These are phyloP conservation scores for Rhizopogon vesiculosus DNA, from an alignment of 768 basidiomycete genomes.

Conservation along the genomic window DNA sequence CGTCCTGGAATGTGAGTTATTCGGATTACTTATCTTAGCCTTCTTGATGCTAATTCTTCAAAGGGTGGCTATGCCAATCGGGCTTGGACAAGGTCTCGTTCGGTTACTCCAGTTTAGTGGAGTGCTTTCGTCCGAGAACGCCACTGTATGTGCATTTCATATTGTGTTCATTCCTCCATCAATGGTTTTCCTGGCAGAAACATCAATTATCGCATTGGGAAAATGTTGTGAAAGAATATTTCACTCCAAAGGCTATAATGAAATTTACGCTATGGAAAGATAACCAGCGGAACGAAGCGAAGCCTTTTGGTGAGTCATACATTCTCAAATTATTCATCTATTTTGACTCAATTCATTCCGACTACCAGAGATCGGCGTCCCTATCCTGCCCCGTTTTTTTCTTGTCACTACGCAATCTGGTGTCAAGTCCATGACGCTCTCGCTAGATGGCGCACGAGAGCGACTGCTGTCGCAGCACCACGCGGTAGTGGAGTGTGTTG, in stretches of 20 bases:
- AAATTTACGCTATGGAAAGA: conserved; percentile 88
- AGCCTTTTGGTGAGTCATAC: conserved; percentile 61
- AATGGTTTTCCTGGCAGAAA: conserved; percentile 37
- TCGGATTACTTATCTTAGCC: not conserved
- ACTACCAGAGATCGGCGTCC: conserved; percentile 67
- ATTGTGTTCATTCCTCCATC: conserved; percentile 5
- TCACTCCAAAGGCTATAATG: conserved; percentile 66
- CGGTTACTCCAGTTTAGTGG: conserved; percentile 71
- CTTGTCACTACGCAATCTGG: conserved; percentile 81
- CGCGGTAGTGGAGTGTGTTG: conserved; percentile 62
- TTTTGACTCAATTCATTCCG: conserved; percentile 6
- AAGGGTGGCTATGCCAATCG: conserved; percentile 33
- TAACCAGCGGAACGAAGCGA: conserved; percentile 72
- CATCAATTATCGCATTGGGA: conserved; percentile 65
- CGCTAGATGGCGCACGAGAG: conserved; percentile 74
- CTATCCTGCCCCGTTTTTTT: conserved; percentile 80
- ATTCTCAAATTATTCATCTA: conserved; percentile 6
- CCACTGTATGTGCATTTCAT: conserved; percentile 33
- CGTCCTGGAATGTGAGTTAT: conserved; percentile 27
- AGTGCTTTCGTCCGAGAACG: conserved; percentile 50
- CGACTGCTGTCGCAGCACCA: conserved; percentile 44
- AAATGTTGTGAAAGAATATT: conserved; percentile 60
- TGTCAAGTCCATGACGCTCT: conserved; percentile 78
- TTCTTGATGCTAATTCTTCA: not conserved
- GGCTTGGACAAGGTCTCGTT: conserved; percentile 58